Base-by-base conservation (phyloP, 1,139 yeast species). In the Candida neerlandica region DNA sequence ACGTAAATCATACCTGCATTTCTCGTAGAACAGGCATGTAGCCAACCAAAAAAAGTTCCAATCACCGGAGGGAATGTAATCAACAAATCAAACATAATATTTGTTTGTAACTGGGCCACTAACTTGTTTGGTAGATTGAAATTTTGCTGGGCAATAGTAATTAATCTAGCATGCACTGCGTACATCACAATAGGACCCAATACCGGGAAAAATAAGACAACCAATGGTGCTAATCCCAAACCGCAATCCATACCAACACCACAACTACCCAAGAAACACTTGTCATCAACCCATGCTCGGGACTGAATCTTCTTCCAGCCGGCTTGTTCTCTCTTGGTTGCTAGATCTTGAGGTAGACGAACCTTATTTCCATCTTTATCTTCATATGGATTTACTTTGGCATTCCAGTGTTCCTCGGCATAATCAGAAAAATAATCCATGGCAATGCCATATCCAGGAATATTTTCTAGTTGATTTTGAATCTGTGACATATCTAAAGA, bases 251-350 rank as follows among this genome's bases (percentile, higher is more conserved):
- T 69, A 32, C 94, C 86, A 60, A 75, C 73, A 0, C 78, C 77
- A 56, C 85, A 86, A 55, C 92, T 86, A 1, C 96, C 96, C 58
- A 89, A 73, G 51, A 84, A 80, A 61, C 96, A 88, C 57, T 81
- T 78, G 63, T 92, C 98, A 61, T 91, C 92, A 7, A 77, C 62
- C 97, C 97, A 92, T 0, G 97, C 97, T 55, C 80, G 77, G 45
- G 70, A 75, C 60, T 86, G 92, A n/a, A 91, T 74, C 39, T 66
- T 69, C 60, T 84, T 86, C 95, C 95, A 91, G 11, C 78, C 69
- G 59, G 80, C 78, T 44, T 78, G 81, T 57, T 90, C 96, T 35
- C 76, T 72, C 47, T 80, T 78, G n/a, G 86, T 75, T 30, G 84
- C 58, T 40, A 54, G 76, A 26, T 77, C 75, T 2, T 74, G 75